Evolutionary conservation across 192 early-diverging fungal genomes (phyloP).

Genomic region (Diversispora epigaea): DNA sequence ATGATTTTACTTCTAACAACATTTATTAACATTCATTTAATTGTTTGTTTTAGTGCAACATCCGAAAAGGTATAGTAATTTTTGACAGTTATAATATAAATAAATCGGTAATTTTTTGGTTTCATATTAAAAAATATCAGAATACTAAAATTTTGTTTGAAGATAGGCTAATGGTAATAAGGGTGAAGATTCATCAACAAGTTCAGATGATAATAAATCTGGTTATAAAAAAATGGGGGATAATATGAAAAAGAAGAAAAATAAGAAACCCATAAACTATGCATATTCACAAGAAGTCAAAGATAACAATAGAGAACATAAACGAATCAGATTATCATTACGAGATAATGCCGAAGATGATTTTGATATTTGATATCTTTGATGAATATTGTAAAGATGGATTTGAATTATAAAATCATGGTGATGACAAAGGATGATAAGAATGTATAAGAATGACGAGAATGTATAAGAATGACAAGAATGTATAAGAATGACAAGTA

Average conservation of each 20-base stretch:
- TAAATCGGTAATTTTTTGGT: background rate
- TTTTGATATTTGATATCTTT: conserved; percentile 7
- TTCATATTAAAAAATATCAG: background rate
- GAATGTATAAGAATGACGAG: no score
- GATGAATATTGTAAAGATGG: background rate
- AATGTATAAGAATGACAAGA: no score
- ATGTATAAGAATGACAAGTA: no score
- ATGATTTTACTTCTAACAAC: conserved; percentile 37
- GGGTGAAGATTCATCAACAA: conserved; percentile 11
- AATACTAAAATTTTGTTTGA: background rate
- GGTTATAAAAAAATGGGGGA: conserved; percentile 12
- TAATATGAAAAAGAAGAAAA: conserved; percentile 5
- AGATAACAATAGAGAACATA: background rate
- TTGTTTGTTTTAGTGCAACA: background rate
- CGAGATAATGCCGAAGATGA: conserved; percentile 2
- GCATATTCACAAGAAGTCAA: conserved; percentile 13
- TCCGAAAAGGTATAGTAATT: conserved; percentile 14
- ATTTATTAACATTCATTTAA: background rate
- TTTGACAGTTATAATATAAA: no score
- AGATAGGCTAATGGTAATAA: background rate
- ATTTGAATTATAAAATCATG: background rate
- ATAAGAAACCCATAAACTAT: background rate
- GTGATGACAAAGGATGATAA: no score
- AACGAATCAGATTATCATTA: conserved; percentile 2
- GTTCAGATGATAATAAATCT: conserved; percentile 9